Base-by-base conservation (phyloP, 495 filamentous ascomycete species). In the Hyaloscypha variabilis region DNA sequence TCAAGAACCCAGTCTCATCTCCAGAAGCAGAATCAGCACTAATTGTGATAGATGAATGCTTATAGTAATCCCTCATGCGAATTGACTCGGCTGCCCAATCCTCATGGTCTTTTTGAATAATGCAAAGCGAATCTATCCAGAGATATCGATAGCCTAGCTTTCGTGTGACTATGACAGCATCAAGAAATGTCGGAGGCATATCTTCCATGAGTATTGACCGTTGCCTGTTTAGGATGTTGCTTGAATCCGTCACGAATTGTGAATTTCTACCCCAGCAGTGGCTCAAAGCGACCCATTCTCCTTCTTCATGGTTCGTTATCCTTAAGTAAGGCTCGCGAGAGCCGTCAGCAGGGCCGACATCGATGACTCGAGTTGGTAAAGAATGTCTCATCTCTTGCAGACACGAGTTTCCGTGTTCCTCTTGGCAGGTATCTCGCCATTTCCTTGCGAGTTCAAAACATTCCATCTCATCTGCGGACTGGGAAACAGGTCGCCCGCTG, bases 111-210 rank as follows among this genome's bases (percentile, higher is more conserved):
- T 25, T 23, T 60, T 59, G 57, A 6, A 52, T 52, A 24, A 31
- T 31, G n/a, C n/a, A n/a, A n/a, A n/a, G n/a, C n/a, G n/a, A 42
- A 42, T 62, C 19, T 34, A 69, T 64, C 64, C 64, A 67, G 25
- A 72, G 51, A 58, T 67, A 69, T 30, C 29, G 46, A 8, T 59
- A 23, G 28, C 28, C 60, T 26, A 69, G 34, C 8, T 23, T 42
- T 39, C 66, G 57, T 24, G 39, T 61, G 26, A 69, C 25, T 19
- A 21, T 17, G 14, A 72, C 51, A 17, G 66, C 63, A 23, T 71
- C 60, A 36, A 49, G 54, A 26, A 69, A 69, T 0, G 60, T 66
- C 26, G 51, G 28, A 23, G 66, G 66, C 26, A 70, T 50, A 6
- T 28, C 39, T 42, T 13, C 8, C 6, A 42, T 3, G 13, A 21